phyloP scores from a whole-genome alignment of 2,329 filamentous ascomycete genomes.

The Davidsoniella neocaledoniae region DNA sequence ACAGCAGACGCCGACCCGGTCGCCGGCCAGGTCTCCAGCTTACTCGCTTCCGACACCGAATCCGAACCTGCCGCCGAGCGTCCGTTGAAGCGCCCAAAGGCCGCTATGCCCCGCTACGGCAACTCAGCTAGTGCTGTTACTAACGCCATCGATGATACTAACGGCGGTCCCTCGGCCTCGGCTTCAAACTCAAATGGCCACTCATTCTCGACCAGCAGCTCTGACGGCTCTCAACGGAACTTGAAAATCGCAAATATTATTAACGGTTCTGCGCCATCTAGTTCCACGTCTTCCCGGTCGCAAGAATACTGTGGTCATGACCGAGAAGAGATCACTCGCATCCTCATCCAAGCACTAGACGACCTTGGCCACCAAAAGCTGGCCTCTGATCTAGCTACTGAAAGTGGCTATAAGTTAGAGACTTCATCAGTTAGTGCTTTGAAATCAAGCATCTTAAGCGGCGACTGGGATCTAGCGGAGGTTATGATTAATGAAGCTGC shows the following conservation, averaged over 20 bases:
- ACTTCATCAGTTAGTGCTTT: slow-evolving; percentile 76
- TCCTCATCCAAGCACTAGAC: slow-evolving; percentile 76
- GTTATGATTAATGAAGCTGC: slow-evolving; percentile 46
- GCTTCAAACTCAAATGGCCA: not conserved
- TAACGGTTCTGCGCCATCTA: slow-evolving; percentile 3
- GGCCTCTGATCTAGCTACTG: slow-evolving; percentile 55
- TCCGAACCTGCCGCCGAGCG: slow-evolving; percentile 1
- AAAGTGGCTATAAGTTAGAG: slow-evolving; percentile 81
- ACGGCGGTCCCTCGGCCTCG: not conserved
- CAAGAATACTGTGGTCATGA: slow-evolving; percentile 62
- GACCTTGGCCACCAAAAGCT: slow-evolving; percentile 76
- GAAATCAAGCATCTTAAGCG: slow-evolving; percentile 59
- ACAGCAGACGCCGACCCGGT: slow-evolving; percentile 1
- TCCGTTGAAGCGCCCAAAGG: slow-evolving; percentile 2
- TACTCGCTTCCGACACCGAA: not conserved
- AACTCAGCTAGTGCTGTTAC: not conserved
- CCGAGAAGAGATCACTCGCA: slow-evolving; percentile 79
- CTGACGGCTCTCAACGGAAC: not conserved
- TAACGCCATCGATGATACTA: not conserved
- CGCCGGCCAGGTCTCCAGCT: not conserved
- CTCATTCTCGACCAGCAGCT: not conserved
- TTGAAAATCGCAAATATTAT: slow-evolving; percentile 10
- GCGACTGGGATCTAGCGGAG: slow-evolving; percentile 77
- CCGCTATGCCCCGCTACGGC: not conserved
- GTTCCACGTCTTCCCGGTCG: not conserved